phyloP scores from a whole-genome alignment of 2,329 filamentous ascomycete genomes.

The Hypoxylon sp. region DNA sequence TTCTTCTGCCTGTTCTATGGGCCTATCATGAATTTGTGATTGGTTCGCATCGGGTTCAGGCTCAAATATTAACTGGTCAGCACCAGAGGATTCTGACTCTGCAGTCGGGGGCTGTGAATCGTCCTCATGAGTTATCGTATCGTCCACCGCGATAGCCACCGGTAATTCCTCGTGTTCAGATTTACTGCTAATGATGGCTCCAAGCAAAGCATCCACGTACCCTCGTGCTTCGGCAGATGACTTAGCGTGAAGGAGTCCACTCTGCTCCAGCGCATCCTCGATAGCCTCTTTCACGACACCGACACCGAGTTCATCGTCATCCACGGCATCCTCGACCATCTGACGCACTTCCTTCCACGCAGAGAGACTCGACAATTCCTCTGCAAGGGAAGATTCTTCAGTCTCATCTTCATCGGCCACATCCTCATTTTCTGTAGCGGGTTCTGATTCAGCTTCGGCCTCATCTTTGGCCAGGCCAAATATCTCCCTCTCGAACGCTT shows the following conservation, averaged over 20 bases:
- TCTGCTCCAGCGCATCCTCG: constrained; percentile 67
- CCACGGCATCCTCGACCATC: constrained; percentile 69
- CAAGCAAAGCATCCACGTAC: constrained; percentile 65
- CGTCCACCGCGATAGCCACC: constrained; percentile 4
- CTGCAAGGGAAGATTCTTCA: constrained; percentile 41
- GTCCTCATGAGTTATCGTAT: constrained; percentile 19
- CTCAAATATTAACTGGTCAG: constrained; percentile 4
- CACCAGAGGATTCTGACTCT: constrained; percentile 6
- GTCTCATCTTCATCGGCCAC: constrained; percentile 43
- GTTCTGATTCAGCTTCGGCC: constrained; percentile 44
- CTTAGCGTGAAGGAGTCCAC: constrained; percentile 63
- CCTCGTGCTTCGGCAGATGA: constrained; percentile 61
- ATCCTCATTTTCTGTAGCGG: constrained; percentile 40
- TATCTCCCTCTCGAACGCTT: constrained; percentile 75
- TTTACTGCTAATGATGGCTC: constrained; percentile 58
- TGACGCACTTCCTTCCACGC: constrained; percentile 68
- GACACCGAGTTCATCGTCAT: constrained; percentile 68
- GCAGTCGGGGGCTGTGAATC: background rate
- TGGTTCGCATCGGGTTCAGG: background rate
- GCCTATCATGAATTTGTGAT: constrained; percentile 7
- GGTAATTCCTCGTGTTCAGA: constrained; percentile 20
- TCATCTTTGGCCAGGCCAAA: constrained; percentile 62
- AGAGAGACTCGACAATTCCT: constrained; percentile 53
- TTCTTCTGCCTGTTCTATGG: constrained; percentile 9
- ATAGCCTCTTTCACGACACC: constrained; percentile 67